A percentile compares a stretch with the other conserved stretches of the same genome.
These are phyloP conservation scores for Sistotremastrum niveocremeum DNA, from an alignment of 768 basidiomycete species.

Conservation along the genomic window DNA sequence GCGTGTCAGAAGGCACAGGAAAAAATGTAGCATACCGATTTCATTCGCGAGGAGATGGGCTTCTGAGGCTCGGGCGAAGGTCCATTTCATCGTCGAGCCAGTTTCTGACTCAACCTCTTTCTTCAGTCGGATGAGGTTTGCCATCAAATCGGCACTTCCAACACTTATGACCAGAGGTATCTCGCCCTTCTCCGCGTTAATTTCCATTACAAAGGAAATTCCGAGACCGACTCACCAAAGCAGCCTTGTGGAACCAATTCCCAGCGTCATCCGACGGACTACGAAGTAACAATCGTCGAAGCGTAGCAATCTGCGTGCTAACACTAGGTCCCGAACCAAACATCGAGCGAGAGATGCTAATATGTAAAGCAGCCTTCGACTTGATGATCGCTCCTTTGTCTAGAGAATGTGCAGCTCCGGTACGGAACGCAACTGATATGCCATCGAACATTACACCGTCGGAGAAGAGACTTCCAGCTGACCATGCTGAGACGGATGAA, in stretches of 20 bases:
- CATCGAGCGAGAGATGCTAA: constrained; percentile 31
- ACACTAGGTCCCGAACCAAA: constrained; percentile 30
- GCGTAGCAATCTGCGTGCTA: constrained; percentile 67
- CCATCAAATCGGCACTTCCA: constrained; percentile 61
- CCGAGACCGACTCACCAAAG: constrained; percentile 26
- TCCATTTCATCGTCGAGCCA: constrained; percentile 45
- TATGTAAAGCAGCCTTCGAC: constrained; percentile 48
- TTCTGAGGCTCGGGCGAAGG: constrained; percentile 49
- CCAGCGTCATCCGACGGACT: constrained; percentile 35
- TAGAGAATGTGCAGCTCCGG: constrained; percentile 43
- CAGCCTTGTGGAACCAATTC: constrained; percentile 41
- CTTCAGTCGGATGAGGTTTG: constrained; percentile 54
- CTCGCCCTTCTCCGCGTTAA: constrained; percentile 29
- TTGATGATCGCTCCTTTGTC: constrained; percentile 48
- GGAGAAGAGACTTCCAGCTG: too few species aligned
- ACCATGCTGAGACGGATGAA: constrained; percentile 26
- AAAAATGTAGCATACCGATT: constrained; percentile 28
- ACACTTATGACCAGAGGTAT: constrained; percentile 57
- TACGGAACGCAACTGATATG: constrained; percentile 46
- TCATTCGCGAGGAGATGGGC: constrained; percentile 55
- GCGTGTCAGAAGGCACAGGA: not conserved
- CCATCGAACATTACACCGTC: constrained; percentile 44
- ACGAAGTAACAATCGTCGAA: constrained; percentile 53
- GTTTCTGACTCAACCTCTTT: constrained; percentile 46
- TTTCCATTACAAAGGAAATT: not conserved